Evolutionary conservation across 345 rosid genomes (phyloP).

Genomic region (Schrenkiella parvula): DNA sequence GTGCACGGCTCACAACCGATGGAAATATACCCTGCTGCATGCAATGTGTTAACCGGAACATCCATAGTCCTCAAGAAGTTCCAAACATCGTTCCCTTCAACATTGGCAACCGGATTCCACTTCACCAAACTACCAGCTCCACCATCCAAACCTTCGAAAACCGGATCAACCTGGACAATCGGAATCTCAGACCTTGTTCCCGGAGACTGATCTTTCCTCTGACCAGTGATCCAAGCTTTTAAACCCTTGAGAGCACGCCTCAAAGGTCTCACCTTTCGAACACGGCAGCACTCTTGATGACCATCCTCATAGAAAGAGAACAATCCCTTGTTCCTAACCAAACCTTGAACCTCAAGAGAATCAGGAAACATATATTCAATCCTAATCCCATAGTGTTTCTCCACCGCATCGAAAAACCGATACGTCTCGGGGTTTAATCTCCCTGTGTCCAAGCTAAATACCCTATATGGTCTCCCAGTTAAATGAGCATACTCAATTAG

Average conservation of each 20-base stretch:
- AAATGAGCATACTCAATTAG: slow-evolving; percentile 84
- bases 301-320: slow-evolving; percentile 97
- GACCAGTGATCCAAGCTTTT: slow-evolving; percentile 95
- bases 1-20: slow-evolving; percentile 99
- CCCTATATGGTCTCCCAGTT: slow-evolving; percentile 83
- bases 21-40: slow-evolving; percentile 68
- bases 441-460: slow-evolving; percentile 92
- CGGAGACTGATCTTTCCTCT: slow-evolving; percentile 83
- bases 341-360: slow-evolving; percentile 86
- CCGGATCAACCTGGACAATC: slow-evolving; percentile 86
- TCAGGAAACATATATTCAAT: slow-evolving; percentile 98
- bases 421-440: slow-evolving; percentile 88
- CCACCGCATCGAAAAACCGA: slow-evolving; percentile 60
- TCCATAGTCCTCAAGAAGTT: slow-evolving; percentile 78
- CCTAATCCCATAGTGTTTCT: slow-evolving; percentile 70
- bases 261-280: slow-evolving; percentile 87
- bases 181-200: slow-evolving; percentile 85
- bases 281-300: slow-evolving; percentile 97
- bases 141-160: slow-evolving; percentile 82
- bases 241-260: slow-evolving; percentile 87
- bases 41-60: slow-evolving; percentile 80
- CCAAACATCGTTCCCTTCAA: slow-evolving; percentile 66
- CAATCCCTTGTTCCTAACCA: slow-evolving; percentile 86
- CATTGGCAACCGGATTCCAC: slow-evolving; percentile 94
- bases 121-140: slow-evolving; percentile 86